Percentiles rank a stretch among this genome's conserved stretches.
These are phyloP conservation scores for Aspergillus ochraceus DNA, from an alignment of 2,329 filamentous ascomycete genomes.

Conservation along the genomic window DNA sequence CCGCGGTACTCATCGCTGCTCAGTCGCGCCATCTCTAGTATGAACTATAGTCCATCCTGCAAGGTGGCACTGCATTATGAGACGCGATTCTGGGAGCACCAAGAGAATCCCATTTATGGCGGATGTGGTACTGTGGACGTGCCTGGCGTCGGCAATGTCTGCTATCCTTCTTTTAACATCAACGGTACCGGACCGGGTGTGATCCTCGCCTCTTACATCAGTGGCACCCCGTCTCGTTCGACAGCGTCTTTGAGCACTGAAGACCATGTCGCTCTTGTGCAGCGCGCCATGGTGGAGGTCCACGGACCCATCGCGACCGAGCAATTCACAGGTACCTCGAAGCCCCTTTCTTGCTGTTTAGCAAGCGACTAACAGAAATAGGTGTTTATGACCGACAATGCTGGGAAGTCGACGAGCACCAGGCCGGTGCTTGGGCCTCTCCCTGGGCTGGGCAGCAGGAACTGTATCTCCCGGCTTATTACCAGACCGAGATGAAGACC, in stretches of 20 bases:
- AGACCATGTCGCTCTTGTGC: slow-evolving; percentile 60
- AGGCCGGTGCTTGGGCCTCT: slow-evolving; percentile 62
- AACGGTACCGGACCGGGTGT: slow-evolving; percentile 38
- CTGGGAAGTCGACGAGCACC: slow-evolving; percentile 63
- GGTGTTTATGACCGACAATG: slow-evolving; percentile 61
- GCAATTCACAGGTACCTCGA: slow-evolving; percentile 58
- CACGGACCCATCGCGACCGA: slow-evolving; percentile 61
- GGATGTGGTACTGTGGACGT: slow-evolving; percentile 43
- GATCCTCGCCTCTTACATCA: slow-evolving; percentile 47
- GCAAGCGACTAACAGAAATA: background rate
- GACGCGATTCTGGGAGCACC: slow-evolving; percentile 62
- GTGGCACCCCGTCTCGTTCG: slow-evolving; percentile 24
- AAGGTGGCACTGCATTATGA: slow-evolving; percentile 68
- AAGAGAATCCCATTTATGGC: slow-evolving; percentile 59
- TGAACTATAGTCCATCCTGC: slow-evolving; percentile 54
- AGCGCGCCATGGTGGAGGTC: slow-evolving; percentile 67
- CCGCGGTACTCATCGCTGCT: slow-evolving; percentile 55
- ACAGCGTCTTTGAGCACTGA: slow-evolving; percentile 24
- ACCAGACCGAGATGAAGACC: slow-evolving; percentile 67
- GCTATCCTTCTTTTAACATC: slow-evolving; percentile 38
- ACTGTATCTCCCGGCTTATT: slow-evolving; percentile 71
- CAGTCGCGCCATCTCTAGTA: slow-evolving; percentile 47
- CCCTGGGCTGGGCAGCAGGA: slow-evolving; percentile 66
- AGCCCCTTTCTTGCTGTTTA: too few relatives aligned
- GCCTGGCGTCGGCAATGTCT: slow-evolving; percentile 33